A percentile compares a stretch with the other conserved stretches of the same genome.
phyloP scores from a whole-genome alignment of 176 grass and related monocot species.

The Tillandsia fasciculata region DNA sequence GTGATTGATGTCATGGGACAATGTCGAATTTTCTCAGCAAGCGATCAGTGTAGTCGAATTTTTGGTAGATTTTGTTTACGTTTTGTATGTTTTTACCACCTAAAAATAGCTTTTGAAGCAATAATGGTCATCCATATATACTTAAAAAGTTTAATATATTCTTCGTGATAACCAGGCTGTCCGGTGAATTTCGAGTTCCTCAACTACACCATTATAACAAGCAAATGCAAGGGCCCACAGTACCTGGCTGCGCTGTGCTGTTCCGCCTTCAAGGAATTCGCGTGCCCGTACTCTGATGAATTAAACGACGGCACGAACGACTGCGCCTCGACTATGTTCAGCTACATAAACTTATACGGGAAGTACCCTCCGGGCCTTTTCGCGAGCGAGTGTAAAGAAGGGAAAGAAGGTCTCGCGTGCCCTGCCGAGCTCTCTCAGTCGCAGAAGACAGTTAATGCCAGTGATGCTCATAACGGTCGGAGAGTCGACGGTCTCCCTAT shows the following conservation, averaged over 20 bases:
- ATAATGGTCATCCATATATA: background rate
- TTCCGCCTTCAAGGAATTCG: constrained; percentile 43
- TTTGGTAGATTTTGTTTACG: too few relatives aligned
- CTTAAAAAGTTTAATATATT: background rate
- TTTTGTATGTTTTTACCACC: too few relatives aligned
- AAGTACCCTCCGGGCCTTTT: constrained; percentile 67
- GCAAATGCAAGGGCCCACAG: constrained; percentile 56
- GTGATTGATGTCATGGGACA: too few relatives aligned
- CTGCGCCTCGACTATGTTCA: constrained; percentile 65
- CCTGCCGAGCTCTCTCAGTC: constrained; percentile 17
- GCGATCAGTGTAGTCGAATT: too few relatives aligned
- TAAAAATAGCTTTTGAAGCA: background rate
- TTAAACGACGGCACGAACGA: constrained; percentile 43
- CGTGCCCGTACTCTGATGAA: constrained; percentile 44
- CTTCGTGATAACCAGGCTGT: constrained; percentile 32
- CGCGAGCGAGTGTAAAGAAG: constrained; percentile 45
- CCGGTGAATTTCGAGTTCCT: constrained; percentile 50
- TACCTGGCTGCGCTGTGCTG: constrained; percentile 43
- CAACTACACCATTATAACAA: constrained; percentile 67
- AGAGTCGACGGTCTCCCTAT: background rate
- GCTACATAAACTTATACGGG: constrained; percentile 59
- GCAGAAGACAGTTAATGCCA: background rate
- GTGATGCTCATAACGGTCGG: background rate
- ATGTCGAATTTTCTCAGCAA: too few relatives aligned
- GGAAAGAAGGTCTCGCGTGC: constrained; percentile 38